Conservation (phyloP, 176 grass and related monocot genomes). For the Panicum miliaceum region DNA sequence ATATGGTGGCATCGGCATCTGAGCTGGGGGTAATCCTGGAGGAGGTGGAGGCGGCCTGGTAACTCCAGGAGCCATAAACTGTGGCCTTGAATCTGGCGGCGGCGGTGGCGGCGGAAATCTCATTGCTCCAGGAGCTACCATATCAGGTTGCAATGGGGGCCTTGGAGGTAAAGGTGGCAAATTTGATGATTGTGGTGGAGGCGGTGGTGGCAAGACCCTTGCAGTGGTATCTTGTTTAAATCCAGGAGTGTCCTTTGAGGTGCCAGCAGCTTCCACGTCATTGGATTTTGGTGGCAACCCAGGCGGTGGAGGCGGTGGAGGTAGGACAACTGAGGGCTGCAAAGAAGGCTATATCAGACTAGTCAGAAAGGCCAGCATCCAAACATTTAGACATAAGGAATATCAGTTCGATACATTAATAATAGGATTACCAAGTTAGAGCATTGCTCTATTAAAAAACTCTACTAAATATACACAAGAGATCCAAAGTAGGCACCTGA, state of each 20-base stretch:
- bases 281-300: conserved; percentile 61
- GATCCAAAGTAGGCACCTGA: conserved; percentile 48
- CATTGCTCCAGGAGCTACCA: conserved; percentile 64
- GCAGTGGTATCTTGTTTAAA: conserved; percentile 44
- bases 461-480: conserved; percentile 1
- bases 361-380: conserved; percentile 23
- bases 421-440: conserved; percentile 13
- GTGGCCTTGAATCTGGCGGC: conserved; percentile 72
- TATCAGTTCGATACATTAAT: background rate
- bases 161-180: conserved; percentile 70
- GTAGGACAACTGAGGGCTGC: conserved; percentile 57
- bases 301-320: conserved; percentile 75
- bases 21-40: conserved; percentile 66
- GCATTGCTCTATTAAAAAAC: background rate
- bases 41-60: conserved; percentile 70
- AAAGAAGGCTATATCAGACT: conserved; percentile 40
- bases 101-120: conserved; percentile 85
- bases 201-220: conserved; percentile 39
- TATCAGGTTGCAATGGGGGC: conserved; percentile 65
- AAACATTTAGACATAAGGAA: conserved; percentile 33
- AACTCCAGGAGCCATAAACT: conserved; percentile 69
- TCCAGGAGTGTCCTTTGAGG: conserved; percentile 40
- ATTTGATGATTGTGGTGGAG: conserved; percentile 51
- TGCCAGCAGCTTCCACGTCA: conserved; percentile 49
- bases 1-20: conserved; percentile 68